Evolutionary conservation across 2,329 filamentous ascomycete genomes (phyloP), one percentile per base, ranked within the genome.

Genomic region (Cordyceps pruinosa): DNA sequence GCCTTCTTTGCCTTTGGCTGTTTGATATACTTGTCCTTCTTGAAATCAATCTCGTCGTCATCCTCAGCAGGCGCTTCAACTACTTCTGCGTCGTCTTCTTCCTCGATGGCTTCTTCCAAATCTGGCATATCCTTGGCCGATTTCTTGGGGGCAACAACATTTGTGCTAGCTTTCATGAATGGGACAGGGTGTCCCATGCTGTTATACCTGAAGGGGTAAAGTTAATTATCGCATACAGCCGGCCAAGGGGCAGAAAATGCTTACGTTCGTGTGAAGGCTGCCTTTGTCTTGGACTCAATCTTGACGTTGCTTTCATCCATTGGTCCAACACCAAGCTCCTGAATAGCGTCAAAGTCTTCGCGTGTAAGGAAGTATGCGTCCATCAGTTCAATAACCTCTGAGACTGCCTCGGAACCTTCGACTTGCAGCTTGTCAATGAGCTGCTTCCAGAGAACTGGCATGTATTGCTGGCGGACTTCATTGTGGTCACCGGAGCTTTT

Each of bases 21-120:
- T 71, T 94, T 96, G 69, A 97, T 92, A 67, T 96, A 97, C 72
- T 97, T 97, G 73, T 99, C 94, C 69, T 93, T 96, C 67, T 88
- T 90, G 52, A 97, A 71, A 68, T 96, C 90, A n/a, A 85, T 75
- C 54, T 91, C 88, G 13, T 90, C 87, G 0, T 89, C 87, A 4
- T 89, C 88, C 0, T 86, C 86, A 42, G 84, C 82, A 2, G 74
- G 81, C 3, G 76, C 69, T 35, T 82, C 80, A 1, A 83, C 73
- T 28, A 77, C 74, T 34, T 85, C 85, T n/a, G 79, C 86, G 21
- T 86, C 88, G 46, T 96, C 93, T 5, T 90, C 91, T 64, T 96
- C 93, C 49, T 97, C 92, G 55, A 99, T 87, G 2, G 92, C 94
- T 72, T 99, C 94, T 73, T 99, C 94, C 32, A 99, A 80, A 73